Percentiles rank a stretch among this genome's conserved stretches.
Conservation (phyloP, 2,329 filamentous ascomycete species). For the Dactylellina leptospora region DNA sequence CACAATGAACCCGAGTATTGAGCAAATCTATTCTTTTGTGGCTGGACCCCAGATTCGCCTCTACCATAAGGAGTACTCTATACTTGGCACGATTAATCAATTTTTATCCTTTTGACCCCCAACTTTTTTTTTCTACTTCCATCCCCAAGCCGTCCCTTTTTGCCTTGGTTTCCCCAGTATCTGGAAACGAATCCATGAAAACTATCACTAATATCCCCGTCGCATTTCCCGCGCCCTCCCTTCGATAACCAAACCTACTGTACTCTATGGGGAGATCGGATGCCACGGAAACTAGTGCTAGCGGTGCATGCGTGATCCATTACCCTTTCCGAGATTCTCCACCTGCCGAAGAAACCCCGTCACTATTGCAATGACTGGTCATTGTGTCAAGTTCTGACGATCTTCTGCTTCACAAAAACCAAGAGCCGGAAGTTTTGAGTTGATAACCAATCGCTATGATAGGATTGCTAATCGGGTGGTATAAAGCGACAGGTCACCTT, state of each 20-base stretch:
- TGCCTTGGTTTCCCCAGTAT: constrained; percentile 19
- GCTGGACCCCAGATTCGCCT: no score
- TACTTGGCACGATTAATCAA: no score
- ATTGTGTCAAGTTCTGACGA: no score
- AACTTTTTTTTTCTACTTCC: constrained; percentile 17
- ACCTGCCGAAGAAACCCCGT: constrained; percentile 26
- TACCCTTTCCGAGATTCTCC: constrained; percentile 31
- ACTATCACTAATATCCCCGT: constrained; percentile 47
- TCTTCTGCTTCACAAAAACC: no score
- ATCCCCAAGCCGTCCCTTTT: not conserved
- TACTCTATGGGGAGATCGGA: not conserved
- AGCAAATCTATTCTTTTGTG: no score
- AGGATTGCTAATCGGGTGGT: no score
- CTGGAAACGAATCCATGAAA: constrained; percentile 40
- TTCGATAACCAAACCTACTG: not conserved
- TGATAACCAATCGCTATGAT: no score
- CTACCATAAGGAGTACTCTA: no score
- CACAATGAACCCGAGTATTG: no score
- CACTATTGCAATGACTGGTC: no score
- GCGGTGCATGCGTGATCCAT: constrained; percentile 19
- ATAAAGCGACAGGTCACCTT: no score
- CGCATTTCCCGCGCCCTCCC: constrained; percentile 8
- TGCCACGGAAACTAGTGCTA: not conserved
- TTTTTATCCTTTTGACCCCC: constrained; percentile 16
- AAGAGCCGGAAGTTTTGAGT: no score